Evolutionary conservation across 768 basidiomycete species (phyloP).

Genomic region (Panaeolus papilionaceus): DNA sequence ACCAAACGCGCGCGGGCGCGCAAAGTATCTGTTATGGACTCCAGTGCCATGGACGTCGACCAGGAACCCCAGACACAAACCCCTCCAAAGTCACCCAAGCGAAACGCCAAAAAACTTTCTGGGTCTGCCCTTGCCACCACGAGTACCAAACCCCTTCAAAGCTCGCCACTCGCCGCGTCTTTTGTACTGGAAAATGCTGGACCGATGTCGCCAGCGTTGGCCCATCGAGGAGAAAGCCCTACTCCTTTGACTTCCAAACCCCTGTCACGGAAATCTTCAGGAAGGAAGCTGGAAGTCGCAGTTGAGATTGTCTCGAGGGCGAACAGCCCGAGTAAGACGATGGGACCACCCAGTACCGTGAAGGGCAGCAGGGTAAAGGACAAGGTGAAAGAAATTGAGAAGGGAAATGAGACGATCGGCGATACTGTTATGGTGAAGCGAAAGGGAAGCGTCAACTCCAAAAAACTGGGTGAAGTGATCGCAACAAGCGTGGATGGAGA

Average conservation of each 20-base stretch:
- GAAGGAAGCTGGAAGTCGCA: constrained; percentile 22
- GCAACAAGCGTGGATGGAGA: constrained; percentile 44
- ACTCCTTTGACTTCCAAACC: constrained; percentile 15
- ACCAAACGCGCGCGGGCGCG: constrained; percentile 19
- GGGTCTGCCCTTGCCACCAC: constrained; percentile 3
- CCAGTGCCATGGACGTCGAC: neutral
- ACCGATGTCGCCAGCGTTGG: neutral
- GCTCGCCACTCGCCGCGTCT: constrained; percentile 6
- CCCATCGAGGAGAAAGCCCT: constrained; percentile 18
- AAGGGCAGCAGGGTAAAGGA: constrained; percentile 14
- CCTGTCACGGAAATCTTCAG: constrained; percentile 19
- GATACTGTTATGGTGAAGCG: constrained; percentile 6
- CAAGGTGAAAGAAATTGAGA: constrained; percentile 11
- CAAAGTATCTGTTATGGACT: constrained; percentile 16
- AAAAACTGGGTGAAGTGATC: constrained; percentile 37
- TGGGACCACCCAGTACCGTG: constrained; percentile 2
- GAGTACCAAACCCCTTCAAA: constrained; percentile 6
- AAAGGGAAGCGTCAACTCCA: constrained; percentile 21
- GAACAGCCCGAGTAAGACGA: constrained; percentile 16
- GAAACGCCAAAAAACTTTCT: constrained; percentile 16
- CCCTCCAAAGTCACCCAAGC: constrained; percentile 17
- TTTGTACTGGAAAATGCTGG: constrained; percentile 14
- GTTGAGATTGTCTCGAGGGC: constrained; percentile 26
- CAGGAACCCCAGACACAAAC: neutral
- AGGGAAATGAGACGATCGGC: constrained; percentile 11